Evolutionary conservation across 257 asterid species (phyloP).

Genomic region (Thymus quinquecostatus): DNA sequence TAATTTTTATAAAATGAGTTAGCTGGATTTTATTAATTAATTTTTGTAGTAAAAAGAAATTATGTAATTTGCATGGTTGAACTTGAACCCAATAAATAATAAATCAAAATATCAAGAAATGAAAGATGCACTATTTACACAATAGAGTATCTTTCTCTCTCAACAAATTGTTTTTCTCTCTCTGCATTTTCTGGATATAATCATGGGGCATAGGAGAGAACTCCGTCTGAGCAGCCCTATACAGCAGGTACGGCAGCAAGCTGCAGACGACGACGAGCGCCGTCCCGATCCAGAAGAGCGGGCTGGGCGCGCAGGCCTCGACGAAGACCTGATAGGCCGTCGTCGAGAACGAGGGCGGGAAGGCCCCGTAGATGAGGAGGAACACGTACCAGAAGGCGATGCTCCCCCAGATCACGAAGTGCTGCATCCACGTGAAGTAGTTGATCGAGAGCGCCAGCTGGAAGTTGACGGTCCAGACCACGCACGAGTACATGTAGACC

Average conservation of each 20-base stretch:
- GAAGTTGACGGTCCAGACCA: conserved; percentile 92
- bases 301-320: conserved; percentile 88
- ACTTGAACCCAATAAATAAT: not conserved
- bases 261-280: conserved; percentile 60
- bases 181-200: conserved; percentile 47
- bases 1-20: too few species aligned
- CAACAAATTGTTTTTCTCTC: conserved; percentile 21
- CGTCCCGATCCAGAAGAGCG: conserved; percentile 72
- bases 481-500: conserved; percentile 82
- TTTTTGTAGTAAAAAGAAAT: too few species aligned
- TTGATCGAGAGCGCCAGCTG: conserved; percentile 91
- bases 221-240: conserved; percentile 67
- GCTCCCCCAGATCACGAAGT: conserved; percentile 95
- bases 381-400: conserved; percentile 75
- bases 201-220: conserved; percentile 86
- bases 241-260: conserved; percentile 64
- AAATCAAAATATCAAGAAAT: not conserved
- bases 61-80: not conserved
- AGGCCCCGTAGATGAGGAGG: conserved; percentile 63
- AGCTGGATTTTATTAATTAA: too few species aligned
- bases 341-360: conserved; percentile 61
- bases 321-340: conserved; percentile 69
- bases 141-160: conserved; percentile 38
- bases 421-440: conserved; percentile 97
- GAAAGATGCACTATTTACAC: conserved; percentile 32